These are phyloP conservation scores for Deuterostichococcus epilithicus DNA, from an alignment of 139 green algal species.

Conservation along the genomic window DNA sequence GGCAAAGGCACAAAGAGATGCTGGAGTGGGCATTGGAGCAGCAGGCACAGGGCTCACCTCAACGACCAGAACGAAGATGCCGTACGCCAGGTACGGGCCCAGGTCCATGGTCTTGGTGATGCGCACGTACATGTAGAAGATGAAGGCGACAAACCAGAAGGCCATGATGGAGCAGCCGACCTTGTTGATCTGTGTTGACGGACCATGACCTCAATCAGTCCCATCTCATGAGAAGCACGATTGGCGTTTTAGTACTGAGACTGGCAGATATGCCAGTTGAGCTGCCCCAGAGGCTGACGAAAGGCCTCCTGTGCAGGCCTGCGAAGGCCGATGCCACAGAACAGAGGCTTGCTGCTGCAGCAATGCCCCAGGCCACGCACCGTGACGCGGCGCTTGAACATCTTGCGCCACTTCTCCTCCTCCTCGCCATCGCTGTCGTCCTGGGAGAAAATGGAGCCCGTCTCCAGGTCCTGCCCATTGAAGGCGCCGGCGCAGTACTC, in stretches of 20 bases:
- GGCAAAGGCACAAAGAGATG: background rate
- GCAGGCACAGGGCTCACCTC: background rate
- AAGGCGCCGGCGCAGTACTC: background rate
- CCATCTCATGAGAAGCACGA: too few species aligned
- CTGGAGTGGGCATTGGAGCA: too few species aligned
- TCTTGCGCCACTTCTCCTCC: background rate
- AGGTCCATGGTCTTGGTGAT: slow-evolving; percentile 23
- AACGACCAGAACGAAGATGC: background rate
- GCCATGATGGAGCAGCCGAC: slow-evolving; percentile 8
- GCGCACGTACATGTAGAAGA: slow-evolving; percentile 28
- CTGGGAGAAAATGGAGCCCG: background rate
- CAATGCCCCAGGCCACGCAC: background rate
- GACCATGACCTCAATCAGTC: too few species aligned
- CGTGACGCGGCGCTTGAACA: background rate
- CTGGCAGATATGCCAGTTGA: too few species aligned
- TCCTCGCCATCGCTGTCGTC: background rate
- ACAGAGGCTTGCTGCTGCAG: too few species aligned
- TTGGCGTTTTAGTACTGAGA: too few species aligned
- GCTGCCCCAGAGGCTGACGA: too few species aligned
- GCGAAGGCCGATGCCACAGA: too few species aligned
- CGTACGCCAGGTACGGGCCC: slow-evolving; percentile 14
- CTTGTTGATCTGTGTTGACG: slow-evolving; percentile 4
- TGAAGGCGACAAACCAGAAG: slow-evolving; percentile 12
- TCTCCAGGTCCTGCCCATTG: background rate
- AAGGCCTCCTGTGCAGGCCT: too few species aligned